Evolutionary conservation across 768 basidiomycete species (phyloP).

Genomic region (Podaxis sp.): DNA sequence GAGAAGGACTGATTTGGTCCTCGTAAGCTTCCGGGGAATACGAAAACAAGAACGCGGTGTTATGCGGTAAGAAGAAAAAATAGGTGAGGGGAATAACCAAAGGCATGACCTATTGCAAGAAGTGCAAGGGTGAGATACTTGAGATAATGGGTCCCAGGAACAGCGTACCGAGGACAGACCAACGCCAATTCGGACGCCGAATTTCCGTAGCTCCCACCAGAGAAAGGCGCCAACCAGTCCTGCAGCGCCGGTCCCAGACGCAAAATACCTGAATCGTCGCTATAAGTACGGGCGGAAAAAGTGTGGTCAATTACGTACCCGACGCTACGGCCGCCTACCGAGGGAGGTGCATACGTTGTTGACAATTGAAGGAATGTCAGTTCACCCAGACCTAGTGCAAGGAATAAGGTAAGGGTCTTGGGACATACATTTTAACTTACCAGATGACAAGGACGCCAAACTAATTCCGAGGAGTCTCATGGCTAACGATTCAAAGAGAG

Average conservation of each 20-base stretch:
- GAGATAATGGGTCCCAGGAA: neutral
- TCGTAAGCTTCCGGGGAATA: slow-evolving; percentile 37
- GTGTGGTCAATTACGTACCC: slow-evolving; percentile 48
- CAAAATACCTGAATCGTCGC: slow-evolving; percentile 66
- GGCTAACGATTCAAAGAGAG: slow-evolving; percentile 60
- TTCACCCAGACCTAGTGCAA: slow-evolving; percentile 79
- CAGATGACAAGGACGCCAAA: slow-evolving; percentile 84
- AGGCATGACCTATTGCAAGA: slow-evolving; percentile 65
- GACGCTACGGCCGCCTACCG: slow-evolving; percentile 75
- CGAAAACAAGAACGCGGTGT: slow-evolving; percentile 46
- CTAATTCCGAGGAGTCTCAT: slow-evolving; percentile 78
- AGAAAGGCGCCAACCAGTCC: slow-evolving; percentile 89
- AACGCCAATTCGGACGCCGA: slow-evolving; percentile 84
- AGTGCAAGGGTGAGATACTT: slow-evolving; percentile 4
- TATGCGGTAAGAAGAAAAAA: slow-evolving; percentile 72
- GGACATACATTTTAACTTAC: slow-evolving; percentile 31
- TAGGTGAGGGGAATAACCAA: slow-evolving; percentile 77
- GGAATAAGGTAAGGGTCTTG: neutral
- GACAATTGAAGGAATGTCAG: slow-evolving; percentile 94
- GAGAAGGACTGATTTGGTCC: slow-evolving; percentile 31
- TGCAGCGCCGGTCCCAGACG: slow-evolving; percentile 92
- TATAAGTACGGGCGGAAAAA: neutral
- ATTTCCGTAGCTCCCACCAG: slow-evolving; percentile 90
- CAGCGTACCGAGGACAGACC: slow-evolving; percentile 74
- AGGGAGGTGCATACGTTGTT: slow-evolving; percentile 67